A percentile compares a stretch with the other conserved stretches of the same genome.
These are phyloP conservation scores for Phialocephala subalpina DNA, from an alignment of 2,329 filamentous ascomycete species.

Conservation along the genomic window DNA sequence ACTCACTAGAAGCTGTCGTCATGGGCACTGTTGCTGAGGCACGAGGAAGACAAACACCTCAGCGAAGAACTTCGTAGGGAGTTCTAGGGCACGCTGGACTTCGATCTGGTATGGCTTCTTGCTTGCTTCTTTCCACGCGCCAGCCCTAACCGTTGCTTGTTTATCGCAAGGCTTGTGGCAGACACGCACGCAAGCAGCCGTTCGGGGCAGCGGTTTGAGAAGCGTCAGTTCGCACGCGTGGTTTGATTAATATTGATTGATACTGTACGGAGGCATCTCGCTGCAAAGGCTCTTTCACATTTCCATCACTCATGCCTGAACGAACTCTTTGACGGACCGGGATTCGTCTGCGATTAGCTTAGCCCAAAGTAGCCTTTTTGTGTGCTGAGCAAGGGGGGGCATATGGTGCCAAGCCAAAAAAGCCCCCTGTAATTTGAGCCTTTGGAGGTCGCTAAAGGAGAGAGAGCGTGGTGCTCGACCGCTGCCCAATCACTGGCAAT, in stretches of 20 bases:
- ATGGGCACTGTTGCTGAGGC: slow-evolving; percentile 1
- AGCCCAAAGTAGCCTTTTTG: slow-evolving; percentile 21
- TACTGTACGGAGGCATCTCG: background rate
- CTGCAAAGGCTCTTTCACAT: slow-evolving; percentile 8
- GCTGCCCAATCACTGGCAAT: background rate
- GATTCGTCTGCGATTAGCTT: slow-evolving; percentile 18
- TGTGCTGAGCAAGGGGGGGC: background rate
- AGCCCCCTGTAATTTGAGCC: background rate
- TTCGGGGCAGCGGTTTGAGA: background rate
- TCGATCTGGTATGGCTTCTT: background rate
- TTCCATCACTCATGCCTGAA: slow-evolving; percentile 15
- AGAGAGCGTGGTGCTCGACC: background rate
- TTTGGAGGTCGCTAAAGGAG: background rate
- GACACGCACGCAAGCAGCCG: background rate
- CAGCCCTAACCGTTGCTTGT: background rate
- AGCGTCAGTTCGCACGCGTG: background rate
- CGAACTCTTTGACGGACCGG: slow-evolving; percentile 24
- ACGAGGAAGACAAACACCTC: background rate
- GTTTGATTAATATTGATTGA: background rate
- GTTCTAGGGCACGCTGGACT: background rate
- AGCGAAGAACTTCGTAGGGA: background rate
- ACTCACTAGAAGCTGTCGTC: background rate
- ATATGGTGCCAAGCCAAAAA: background rate
- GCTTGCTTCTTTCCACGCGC: slow-evolving; percentile 2
- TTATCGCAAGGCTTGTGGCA: background rate